A percentile compares a stretch with the other conserved stretches of the same genome.
Conservation (phyloP, 1,139 yeast species). For the Saccharomyces hybrid region DNA sequence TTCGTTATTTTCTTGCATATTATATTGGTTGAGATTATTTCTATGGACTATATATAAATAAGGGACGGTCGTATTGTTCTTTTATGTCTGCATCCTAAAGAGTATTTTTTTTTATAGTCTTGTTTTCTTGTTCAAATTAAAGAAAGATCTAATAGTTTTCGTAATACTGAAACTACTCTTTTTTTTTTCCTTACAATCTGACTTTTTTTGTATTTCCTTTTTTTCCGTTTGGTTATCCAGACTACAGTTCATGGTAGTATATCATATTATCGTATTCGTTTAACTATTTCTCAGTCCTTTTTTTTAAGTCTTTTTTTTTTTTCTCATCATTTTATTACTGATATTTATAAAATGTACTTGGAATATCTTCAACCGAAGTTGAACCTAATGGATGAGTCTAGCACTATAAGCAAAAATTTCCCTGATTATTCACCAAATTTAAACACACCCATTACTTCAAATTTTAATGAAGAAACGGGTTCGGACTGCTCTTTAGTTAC, state of each 20-base stretch:
- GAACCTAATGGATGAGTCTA: background rate
- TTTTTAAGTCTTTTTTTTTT: too few relatives aligned
- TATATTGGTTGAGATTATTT: background rate
- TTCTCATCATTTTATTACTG: background rate
- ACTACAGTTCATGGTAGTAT: background rate
- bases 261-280: background rate
- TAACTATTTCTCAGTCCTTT: background rate
- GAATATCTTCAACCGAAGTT: background rate
- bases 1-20: background rate
- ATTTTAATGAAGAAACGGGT: background rate
- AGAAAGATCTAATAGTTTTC: background rate
- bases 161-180: background rate
- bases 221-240: background rate
- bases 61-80: background rate
- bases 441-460: background rate
- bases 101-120: background rate
- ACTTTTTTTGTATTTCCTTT: background rate
- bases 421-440: background rate
- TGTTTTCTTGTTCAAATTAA: background rate
- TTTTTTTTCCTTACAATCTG: background rate
- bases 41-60: background rate
- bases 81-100: background rate
- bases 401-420: background rate
- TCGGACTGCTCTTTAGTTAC: background rate
- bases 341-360: background rate